Conservation (phyloP, 495 filamentous ascomycete genomes). For the Neurospora sp. region DNA sequence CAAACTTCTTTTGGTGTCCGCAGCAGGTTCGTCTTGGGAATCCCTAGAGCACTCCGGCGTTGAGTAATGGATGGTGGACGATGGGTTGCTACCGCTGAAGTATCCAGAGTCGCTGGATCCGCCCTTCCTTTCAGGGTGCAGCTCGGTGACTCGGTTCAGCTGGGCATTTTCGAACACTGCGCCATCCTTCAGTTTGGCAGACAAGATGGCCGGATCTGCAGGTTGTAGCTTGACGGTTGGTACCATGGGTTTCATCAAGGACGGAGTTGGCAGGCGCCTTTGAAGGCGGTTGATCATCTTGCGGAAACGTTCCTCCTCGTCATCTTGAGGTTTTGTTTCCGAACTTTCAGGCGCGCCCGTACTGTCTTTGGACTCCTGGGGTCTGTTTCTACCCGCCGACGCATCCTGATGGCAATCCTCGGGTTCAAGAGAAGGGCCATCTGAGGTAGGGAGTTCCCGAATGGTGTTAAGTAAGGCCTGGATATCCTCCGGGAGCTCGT, state of each 20-base stretch:
- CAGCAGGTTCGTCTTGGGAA: background rate
- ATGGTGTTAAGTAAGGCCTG: background rate
- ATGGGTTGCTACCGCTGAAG: background rate
- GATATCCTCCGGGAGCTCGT: constrained; percentile 3
- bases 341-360: background rate
- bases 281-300: constrained; percentile 14
- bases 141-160: background rate
- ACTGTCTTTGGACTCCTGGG: background rate
- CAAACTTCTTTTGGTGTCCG: background rate
- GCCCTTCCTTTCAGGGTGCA: background rate
- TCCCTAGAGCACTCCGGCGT: background rate
- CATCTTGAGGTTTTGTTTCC: background rate
- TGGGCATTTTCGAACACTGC: background rate
- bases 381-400: background rate
- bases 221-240: background rate
- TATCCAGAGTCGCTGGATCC: constrained; percentile 16
- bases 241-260: background rate
- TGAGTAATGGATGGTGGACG: background rate
- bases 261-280: background rate
- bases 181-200: constrained; percentile 10
- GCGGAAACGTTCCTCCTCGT: constrained; percentile 13
- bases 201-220: constrained; percentile 14
- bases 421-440: background rate
- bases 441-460: background rate
- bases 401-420: background rate